phyloP scores from a whole-genome alignment of 2,329 filamentous ascomycete species.

The Ascochyta viciae-villosae region DNA sequence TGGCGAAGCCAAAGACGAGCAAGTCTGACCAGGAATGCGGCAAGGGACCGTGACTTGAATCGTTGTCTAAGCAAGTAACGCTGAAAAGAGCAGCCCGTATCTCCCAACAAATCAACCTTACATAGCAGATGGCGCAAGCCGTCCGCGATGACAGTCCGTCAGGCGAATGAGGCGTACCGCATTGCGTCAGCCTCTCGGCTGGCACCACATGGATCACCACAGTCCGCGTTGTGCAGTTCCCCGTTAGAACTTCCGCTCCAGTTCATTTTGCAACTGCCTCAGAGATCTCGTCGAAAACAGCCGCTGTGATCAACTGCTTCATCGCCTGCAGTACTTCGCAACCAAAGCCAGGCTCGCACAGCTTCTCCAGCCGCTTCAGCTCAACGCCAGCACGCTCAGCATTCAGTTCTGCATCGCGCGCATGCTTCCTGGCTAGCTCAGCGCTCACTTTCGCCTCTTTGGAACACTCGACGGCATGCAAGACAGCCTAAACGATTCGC shows the following conservation, averaged over 20 bases:
- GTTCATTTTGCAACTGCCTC: not conserved
- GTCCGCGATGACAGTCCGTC: not conserved
- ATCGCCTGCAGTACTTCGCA: conserved; percentile 19
- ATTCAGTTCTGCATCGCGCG: conserved; percentile 31
- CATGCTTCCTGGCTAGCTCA: conserved; percentile 28
- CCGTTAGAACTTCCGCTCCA: not conserved
- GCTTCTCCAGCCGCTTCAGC: conserved; percentile 16
- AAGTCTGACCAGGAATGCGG: not conserved
- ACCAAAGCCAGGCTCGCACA: conserved; percentile 22
- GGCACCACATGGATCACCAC: not conserved
- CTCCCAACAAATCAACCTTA: not conserved
- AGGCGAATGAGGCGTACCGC: not conserved
- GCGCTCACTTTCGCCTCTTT: conserved; percentile 29
- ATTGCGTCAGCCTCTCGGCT: not conserved
- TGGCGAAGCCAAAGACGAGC: not conserved
- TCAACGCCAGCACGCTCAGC: conserved; percentile 18
- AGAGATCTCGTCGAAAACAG: not conserved
- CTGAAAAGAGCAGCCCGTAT: not conserved
- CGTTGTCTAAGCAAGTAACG: not conserved
- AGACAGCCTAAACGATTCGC: conserved; percentile 26
- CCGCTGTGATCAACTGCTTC: conserved; percentile 11
- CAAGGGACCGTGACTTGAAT: not conserved
- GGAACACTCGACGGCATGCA: conserved; percentile 26
- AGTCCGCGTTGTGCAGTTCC: not conserved
- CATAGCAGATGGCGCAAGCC: not conserved